Evolutionary conservation across 2,329 filamentous ascomycete species (phyloP), one percentile per base, ranked within the genome.

Genomic region (Coleophoma eucalyptorum): DNA sequence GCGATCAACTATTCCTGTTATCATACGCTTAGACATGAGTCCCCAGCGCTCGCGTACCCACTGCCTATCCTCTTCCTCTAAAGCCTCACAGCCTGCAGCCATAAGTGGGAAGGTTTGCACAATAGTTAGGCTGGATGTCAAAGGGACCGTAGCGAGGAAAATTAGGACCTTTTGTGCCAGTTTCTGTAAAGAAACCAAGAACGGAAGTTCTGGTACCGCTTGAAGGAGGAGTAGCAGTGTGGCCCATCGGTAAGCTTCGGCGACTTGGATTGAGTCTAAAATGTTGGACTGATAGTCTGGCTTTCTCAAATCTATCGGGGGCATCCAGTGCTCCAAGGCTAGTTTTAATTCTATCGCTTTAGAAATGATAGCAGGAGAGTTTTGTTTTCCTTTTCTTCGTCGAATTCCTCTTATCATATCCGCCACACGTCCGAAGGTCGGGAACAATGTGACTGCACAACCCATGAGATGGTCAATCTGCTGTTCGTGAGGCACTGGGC

Each of bases 101-200:
- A 86, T 73, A 4, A 87, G 74, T 3, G 84, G 84, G 56, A 81
- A 87, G 56, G 86, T 84, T 33, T 87, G 83, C 7, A 86, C 76
- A 38, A 86, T 83, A 20, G 79, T 76, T 2, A 80, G 78, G 7
- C 82, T 75, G 37, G 81, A 84, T 10, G 72, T 74, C 6, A 78
- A 65, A 3, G 83, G 80, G 1, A 87, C 79, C 0, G 78, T 82
- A 7, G 80, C 81, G 4, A 87, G 67, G 46, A 79, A 73, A 37
- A 75, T 71, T 50, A 87, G 64, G 1, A 81, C 77, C 20, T 77
- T 76, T 56, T 81, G 79, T 1, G 83, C 81, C n/a, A 86, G 69
- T 16, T 76, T 73, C 40, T 19, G 19, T 12, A 19, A 18, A n/a
- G 73, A 69, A 1, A 79, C 72, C 3, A 76, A 67, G 33, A 75